phyloP scores from a whole-genome alignment of 306 rosid genomes.

The Begonia loranthoides region DNA sequence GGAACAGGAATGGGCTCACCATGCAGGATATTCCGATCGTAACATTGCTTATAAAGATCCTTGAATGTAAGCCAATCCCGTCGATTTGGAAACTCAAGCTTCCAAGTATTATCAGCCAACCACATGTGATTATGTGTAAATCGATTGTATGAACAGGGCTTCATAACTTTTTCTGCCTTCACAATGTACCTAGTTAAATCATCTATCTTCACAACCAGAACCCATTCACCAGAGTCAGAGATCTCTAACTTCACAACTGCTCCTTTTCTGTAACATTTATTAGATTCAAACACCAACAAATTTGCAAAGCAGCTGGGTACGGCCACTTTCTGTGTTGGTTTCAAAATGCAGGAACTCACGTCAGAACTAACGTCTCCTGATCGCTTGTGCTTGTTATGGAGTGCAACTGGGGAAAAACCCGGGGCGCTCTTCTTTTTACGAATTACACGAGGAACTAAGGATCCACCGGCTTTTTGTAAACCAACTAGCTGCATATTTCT shows the following conservation, averaged over 20 bases:
- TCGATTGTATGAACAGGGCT: constrained; percentile 37
- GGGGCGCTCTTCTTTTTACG: constrained; percentile 21
- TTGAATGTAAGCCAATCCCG: constrained; percentile 50
- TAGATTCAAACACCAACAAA: constrained; percentile 40
- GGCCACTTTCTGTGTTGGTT: constrained; percentile 14
- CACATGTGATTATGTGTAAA: constrained; percentile 35
- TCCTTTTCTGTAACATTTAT: constrained; percentile 42
- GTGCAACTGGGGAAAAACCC: constrained; percentile 17
- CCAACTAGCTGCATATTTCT: constrained; percentile 25
- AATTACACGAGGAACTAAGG: constrained; percentile 23
- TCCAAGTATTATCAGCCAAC: constrained; percentile 30
- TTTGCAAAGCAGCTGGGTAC: constrained; percentile 36
- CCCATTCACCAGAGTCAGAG: constrained; percentile 41
- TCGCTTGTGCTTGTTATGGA: constrained; percentile 24
- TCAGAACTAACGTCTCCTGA: constrained; percentile 9
- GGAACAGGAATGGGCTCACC: constrained; percentile 55
- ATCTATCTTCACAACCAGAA: constrained; percentile 54
- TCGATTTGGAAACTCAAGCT: constrained; percentile 50
- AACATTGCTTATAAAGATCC: constrained; percentile 65
- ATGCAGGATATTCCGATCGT: constrained; percentile 28
- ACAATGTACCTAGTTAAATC: constrained; percentile 30
- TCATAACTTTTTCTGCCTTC: constrained; percentile 49
- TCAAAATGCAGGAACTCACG: constrained; percentile 11
- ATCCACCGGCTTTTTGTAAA: constrained; percentile 22
- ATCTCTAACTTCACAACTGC: constrained; percentile 30